Conservation (phyloP, 768 basidiomycete genomes). For the Phylloporus sp. region DNA sequence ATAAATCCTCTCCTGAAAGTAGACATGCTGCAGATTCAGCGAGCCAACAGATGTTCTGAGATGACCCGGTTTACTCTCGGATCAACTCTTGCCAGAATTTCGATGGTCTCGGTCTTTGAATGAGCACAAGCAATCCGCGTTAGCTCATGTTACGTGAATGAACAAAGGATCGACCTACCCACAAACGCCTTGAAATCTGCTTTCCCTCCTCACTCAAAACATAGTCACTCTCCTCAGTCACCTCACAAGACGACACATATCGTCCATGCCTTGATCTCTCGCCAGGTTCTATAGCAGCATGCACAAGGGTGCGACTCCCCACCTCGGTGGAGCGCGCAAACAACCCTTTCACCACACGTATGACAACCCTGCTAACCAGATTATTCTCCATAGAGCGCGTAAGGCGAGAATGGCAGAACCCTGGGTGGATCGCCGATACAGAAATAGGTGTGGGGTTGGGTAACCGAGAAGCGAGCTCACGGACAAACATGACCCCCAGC, state of each 20-base stretch:
- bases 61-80: slow-evolving; percentile 26
- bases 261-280: slow-evolving; percentile 25
- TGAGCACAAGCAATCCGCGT: neutral
- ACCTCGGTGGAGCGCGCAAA: slow-evolving; percentile 32
- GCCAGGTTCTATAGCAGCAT: slow-evolving; percentile 27
- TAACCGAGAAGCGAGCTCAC: slow-evolving; percentile 33
- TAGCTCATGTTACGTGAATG: neutral
- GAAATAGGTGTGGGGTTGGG: slow-evolving; percentile 26
- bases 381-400: slow-evolving; percentile 16
- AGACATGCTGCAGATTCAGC: slow-evolving; percentile 4
- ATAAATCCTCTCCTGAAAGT: neutral
- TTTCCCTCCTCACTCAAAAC: slow-evolving; percentile 29
- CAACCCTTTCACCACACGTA: slow-evolving; percentile 13
- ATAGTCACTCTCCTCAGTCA: slow-evolving; percentile 32
- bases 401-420: slow-evolving; percentile 34
- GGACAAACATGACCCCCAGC: slow-evolving; percentile 34
- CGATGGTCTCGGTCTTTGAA: slow-evolving; percentile 26
- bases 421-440: slow-evolving; percentile 33
- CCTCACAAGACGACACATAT: slow-evolving; percentile 27
- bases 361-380: neutral
- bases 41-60: slow-evolving; percentile 19
- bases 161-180: slow-evolving; percentile 25
- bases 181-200: slow-evolving; percentile 28
- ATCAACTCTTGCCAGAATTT: slow-evolving; percentile 25
- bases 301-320: slow-evolving; percentile 36